These are phyloP conservation scores for Hypoxylon crocopeplum DNA, from an alignment of 495 filamentous ascomycete species.

Conservation along the genomic window DNA sequence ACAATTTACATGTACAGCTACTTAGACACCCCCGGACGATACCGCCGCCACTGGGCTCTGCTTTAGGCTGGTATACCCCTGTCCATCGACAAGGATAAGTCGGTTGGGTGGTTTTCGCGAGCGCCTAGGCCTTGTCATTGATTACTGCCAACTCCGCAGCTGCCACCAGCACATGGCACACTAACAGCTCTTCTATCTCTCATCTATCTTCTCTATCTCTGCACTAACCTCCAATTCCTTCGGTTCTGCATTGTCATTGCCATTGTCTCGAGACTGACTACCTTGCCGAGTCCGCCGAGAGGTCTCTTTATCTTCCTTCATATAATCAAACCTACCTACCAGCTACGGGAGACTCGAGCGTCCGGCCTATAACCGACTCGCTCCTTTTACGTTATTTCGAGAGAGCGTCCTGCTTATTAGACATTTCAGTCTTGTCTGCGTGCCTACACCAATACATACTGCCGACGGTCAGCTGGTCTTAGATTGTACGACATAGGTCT, in stretches of 20 bases:
- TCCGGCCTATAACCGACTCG: no score
- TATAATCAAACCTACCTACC: constrained; percentile 1
- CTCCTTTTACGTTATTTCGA: no score
- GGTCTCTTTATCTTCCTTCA: background rate
- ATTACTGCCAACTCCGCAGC: constrained; percentile 31
- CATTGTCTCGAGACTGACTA: background rate
- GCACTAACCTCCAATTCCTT: constrained; percentile 19
- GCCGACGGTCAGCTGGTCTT: background rate
- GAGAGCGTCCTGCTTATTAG: no score
- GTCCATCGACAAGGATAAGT: constrained; percentile 21
- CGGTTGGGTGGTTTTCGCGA: constrained; percentile 25
- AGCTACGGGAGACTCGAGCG: background rate
- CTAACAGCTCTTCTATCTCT: constrained; percentile 11
- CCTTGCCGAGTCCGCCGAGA: constrained; percentile 24
- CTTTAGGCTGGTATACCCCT: constrained; percentile 35
- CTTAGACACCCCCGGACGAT: no score
- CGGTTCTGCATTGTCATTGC: background rate
- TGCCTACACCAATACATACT: no score
- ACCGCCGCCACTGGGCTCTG: no score
- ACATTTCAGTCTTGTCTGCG: no score
- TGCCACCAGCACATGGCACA: constrained; percentile 5
- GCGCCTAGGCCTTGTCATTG: constrained; percentile 31
- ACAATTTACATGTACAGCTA: no score
- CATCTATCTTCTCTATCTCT: background rate
- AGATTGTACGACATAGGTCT: constrained; percentile 35